These are phyloP conservation scores for Suillus cothurnatus DNA, from an alignment of 768 basidiomycete species.

Conservation along the genomic window DNA sequence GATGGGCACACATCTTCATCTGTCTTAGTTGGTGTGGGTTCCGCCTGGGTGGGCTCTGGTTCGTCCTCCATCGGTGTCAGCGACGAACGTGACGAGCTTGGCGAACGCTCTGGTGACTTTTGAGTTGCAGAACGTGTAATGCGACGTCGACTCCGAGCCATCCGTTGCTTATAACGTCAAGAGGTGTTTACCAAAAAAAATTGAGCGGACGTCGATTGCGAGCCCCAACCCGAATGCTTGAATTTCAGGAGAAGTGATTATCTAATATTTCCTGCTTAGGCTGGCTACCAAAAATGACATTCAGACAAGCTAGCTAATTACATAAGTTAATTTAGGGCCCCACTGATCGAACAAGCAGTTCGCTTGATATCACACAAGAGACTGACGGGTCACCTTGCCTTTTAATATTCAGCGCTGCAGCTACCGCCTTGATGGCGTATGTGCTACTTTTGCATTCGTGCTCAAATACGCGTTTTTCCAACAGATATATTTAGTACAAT, in stretches of 20 bases:
- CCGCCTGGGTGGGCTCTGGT: constrained; percentile 7
- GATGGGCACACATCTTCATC: constrained; percentile 51
- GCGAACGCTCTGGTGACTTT: constrained; percentile 38
- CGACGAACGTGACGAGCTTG: constrained; percentile 32
- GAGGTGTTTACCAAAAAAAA: constrained; percentile 14
- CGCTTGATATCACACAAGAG: not conserved
- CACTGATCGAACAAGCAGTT: no score
- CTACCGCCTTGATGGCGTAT: not conserved
- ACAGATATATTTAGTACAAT: not conserved
- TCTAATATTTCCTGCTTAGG: constrained; percentile 19
- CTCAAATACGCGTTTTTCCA: not conserved
- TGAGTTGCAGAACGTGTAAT: constrained; percentile 39
- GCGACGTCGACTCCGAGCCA: constrained; percentile 50
- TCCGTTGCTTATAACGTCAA: constrained; percentile 22
- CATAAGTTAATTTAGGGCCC: no score
- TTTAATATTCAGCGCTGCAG: no score
- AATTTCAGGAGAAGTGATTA: constrained; percentile 17
- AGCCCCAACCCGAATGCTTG: constrained; percentile 6
- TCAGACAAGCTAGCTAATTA: not conserved
- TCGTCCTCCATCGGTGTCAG: constrained; percentile 25
- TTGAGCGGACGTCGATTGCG: constrained; percentile 10
- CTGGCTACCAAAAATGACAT: not conserved
- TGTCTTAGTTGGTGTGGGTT: constrained; percentile 15
- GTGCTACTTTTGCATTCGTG: not conserved
- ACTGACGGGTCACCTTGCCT: not conserved